Base-by-base conservation (phyloP, 2,329 filamentous ascomycete genomes). In the Pyrenophora tritici-repentis region DNA sequence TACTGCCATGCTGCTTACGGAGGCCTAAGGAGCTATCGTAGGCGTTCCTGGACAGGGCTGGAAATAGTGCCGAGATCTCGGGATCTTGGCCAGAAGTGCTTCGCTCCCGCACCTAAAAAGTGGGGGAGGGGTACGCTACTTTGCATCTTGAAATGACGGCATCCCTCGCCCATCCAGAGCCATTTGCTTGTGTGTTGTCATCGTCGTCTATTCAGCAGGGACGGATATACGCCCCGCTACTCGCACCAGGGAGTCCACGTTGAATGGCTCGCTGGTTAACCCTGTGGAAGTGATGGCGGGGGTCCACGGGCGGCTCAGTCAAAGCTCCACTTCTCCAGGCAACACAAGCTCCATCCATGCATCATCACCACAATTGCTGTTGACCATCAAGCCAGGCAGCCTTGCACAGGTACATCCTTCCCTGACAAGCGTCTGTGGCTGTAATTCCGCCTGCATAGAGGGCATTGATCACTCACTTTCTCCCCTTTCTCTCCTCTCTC, bases 1-100 rank as follows among this genome's bases (percentile, higher is more conserved):
- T 6, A 67, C 60, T 12, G 67, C 63, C 68, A 71, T 73, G 58
- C 26, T 50, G 31, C 35, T 40, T 18, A 33, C 50, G 47, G 55
- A 56, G 50, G 37, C 56, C 48, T 18, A 26, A 46, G 44, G 44
- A 48, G 54, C 37, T 38, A 41, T 47, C 20, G 46, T 22, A 18
- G 47, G 46, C 44, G 61, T 62, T 49, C 56, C 54, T 59, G 56
- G 46, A 48, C 47, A 44, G 49, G 47, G 52, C 53, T 49, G 44
- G 42, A 42, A 50, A 46, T 52, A 38, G 49, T 46, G 52, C 59
- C 47, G 42, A 47, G 34, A 44, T 47, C 38, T 50, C 56, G 61
- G 61, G 50, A 55, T 35, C 36, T 41, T 51, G 50, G 39, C 26
- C 26, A 17, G 32, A 12, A 41, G 31, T 39, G 43, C 33, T 42